Percentiles rank a stretch among this genome's conserved stretches.
Evolutionary conservation across 2,329 filamentous ascomycete genomes (phyloP).

Genomic region (Nakataea oryzae): DNA sequence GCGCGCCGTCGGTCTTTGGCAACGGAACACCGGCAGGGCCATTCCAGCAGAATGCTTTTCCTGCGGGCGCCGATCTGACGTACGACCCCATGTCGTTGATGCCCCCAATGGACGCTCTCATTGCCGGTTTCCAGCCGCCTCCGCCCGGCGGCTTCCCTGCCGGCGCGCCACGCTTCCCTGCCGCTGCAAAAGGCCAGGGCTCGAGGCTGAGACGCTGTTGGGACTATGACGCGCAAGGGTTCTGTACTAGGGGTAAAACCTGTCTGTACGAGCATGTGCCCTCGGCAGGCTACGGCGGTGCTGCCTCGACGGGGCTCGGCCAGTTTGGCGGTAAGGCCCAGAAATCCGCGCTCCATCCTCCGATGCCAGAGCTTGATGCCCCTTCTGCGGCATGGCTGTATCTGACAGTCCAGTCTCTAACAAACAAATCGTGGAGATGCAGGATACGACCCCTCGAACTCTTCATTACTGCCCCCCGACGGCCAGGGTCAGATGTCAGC

Average conservation of each 20-base stretch:
- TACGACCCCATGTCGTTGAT: not conserved
- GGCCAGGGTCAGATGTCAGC: slow-evolving; percentile 3
- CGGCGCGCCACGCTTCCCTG: slow-evolving; percentile 16
- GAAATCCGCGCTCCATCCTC: not conserved
- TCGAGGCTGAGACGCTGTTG: slow-evolving; percentile 43
- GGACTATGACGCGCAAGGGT: slow-evolving; percentile 65
- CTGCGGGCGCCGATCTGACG: not conserved
- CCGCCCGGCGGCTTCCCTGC: slow-evolving; percentile 19
- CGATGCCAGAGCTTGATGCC: too few species aligned
- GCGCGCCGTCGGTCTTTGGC: not conserved
- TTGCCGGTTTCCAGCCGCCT: slow-evolving; percentile 7
- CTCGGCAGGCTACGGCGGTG: not conserved
- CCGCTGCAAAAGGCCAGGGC: slow-evolving; percentile 10
- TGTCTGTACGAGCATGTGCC: slow-evolving; percentile 60
- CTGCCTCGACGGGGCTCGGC: not conserved
- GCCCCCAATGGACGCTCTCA: not conserved
- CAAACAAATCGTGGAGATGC: slow-evolving; percentile 4
- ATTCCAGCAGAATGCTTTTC: not conserved
- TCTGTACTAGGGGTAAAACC: slow-evolving; percentile 54
- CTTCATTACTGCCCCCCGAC: slow-evolving; percentile 19
- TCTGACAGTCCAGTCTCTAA: too few species aligned
- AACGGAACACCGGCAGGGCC: not conserved
- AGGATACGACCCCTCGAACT: slow-evolving; percentile 51
- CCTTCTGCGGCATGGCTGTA: too few species aligned
- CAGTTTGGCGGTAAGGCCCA: not conserved